phyloP scores from a whole-genome alignment of 2,329 filamentous ascomycete species.

The Pestalotiopsis sp. region DNA sequence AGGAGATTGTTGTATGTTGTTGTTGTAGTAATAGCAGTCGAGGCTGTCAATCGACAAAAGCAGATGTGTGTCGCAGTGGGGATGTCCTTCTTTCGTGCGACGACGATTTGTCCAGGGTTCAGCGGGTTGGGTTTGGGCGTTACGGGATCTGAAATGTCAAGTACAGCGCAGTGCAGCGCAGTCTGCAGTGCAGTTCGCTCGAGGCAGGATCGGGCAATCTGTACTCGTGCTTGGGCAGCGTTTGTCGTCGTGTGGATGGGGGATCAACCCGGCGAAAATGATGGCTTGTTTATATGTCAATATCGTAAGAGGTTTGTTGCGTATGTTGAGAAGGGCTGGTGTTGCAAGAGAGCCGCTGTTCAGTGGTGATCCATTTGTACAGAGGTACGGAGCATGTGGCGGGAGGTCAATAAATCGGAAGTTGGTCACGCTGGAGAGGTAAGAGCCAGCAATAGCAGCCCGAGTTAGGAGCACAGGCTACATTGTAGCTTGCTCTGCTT shows the following conservation, averaged over 20 bases:
- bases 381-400: neutral
- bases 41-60: neutral
- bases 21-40: neutral
- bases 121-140: neutral
- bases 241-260: neutral
- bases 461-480: no score
- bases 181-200: neutral
- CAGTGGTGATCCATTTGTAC: neutral
- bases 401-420: neutral
- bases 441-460: neutral
- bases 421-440: neutral
- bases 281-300: neutral
- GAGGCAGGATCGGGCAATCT: neutral
- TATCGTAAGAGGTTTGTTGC: neutral
- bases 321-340: neutral
- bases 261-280: neutral
- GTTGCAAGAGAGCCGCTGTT: neutral
- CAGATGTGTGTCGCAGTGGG: conserved; percentile 7
- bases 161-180: neutral
- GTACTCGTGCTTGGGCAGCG: neutral
- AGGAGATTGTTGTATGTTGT: neutral
- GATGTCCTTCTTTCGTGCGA: conserved; percentile 1
- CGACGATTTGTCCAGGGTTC: neutral
- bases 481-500: no score
- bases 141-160: neutral